Conservation (phyloP, 805 yeast genomes). For the Komagataella pseudopastoris region DNA sequence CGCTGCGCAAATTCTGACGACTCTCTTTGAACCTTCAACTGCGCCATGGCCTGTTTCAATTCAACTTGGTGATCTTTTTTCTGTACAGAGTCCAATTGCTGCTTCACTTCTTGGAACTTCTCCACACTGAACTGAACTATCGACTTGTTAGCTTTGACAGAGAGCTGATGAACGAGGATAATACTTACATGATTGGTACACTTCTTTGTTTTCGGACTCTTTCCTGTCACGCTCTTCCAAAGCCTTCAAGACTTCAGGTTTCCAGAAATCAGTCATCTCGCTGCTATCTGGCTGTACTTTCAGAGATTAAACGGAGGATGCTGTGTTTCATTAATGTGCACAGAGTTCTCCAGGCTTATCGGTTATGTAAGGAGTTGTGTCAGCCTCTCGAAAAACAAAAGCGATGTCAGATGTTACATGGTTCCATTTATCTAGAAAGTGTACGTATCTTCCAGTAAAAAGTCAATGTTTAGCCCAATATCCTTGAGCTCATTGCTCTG, state of each 20-base stretch:
- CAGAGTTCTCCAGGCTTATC: background rate
- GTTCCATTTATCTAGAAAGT: background rate
- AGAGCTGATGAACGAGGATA: background rate
- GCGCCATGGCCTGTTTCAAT: background rate
- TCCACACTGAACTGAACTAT: background rate
- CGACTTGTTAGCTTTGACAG: background rate
- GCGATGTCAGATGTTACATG: background rate
- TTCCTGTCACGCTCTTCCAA: background rate
- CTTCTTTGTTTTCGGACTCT: background rate
- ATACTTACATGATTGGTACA: background rate
- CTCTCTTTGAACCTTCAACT: background rate
- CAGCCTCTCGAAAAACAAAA: background rate
- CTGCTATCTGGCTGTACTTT: too few species aligned
- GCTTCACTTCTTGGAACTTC: background rate
- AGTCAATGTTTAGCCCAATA: slow-evolving; percentile 66
- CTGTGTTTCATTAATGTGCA: background rate
- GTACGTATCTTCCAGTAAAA: slow-evolving; percentile 33
- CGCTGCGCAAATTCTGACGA: background rate
- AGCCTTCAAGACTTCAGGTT: background rate
- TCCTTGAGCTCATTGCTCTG: slow-evolving; percentile 51
- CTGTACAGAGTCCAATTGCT: background rate
- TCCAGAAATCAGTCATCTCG: background rate
- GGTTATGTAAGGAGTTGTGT: background rate
- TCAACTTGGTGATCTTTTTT: background rate
- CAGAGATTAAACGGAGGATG: background rate